Evolutionary conservation across 169 alveolate genomes (phyloP), one percentile per base, ranked within the genome.

Genomic region (Cryptosporidium xiaoi): DNA sequence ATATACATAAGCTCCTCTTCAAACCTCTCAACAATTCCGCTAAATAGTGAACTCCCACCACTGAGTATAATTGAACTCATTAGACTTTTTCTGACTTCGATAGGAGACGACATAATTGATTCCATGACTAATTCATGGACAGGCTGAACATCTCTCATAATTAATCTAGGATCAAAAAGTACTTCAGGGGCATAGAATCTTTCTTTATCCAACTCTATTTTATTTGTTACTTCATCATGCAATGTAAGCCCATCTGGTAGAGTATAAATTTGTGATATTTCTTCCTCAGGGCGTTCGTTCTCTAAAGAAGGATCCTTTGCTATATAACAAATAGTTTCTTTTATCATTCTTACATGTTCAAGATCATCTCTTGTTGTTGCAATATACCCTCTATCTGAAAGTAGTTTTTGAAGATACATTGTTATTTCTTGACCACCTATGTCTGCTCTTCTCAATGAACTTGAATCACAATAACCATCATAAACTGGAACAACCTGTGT

Each of bases 401-500:
- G 83, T 31, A 95, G 65, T 77, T 83, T 87, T 83, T 92, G 96
- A 58, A 95, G 82, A 84, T 92, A 92, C 95, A 93, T 94, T 66
- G 95, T 94, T 48, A 95, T 90, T 77, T 94, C 96, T 82, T 91
- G 91, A 16, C 97, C 97, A 15, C 96, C 97, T 71, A 92, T 90
- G 65, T 95, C 96, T 34, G 92, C 90, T 31, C 97, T 93, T 31
- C 92, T 82, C 29, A 94, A 83, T 1, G 95, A 90, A 46, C 91
- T 92, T 24, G 94, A 92, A 71, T 94, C 95, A 12, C 94, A 90
- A 82, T 94, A 93, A 8, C 97, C 97, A 83, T 95, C 97, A 71
- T 92, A 92, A 29, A 94, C 94, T 6, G 97, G 97, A n/a, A 95
- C 93, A 36, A 92, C 93, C 77, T 95, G 96, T 15, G 95, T 91